phyloP scores from a whole-genome alignment of 192 early-diverging fungal species.

The Tieghemiomyces parasiticus region DNA sequence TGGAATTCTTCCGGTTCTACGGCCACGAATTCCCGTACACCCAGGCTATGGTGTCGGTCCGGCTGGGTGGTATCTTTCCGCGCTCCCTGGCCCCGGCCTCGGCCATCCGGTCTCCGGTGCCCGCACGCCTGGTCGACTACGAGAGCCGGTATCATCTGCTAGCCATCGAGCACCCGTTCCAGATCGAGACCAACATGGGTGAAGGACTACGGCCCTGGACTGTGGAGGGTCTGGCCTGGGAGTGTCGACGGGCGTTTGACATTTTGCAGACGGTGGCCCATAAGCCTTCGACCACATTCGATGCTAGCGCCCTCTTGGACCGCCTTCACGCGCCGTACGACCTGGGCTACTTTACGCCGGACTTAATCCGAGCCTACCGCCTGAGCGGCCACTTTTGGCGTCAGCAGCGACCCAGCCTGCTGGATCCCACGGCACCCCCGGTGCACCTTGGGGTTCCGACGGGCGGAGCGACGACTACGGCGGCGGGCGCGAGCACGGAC shows the following conservation, averaged over 20 bases:
- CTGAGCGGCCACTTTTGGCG: neutral
- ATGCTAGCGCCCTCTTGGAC: neutral
- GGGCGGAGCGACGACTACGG: neutral
- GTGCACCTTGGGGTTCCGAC: neutral
- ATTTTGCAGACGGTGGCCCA: neutral
- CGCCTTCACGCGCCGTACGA: neutral
- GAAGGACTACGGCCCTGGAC: neutral
- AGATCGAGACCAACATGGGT: neutral
- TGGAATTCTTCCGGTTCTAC: conserved; percentile 8
- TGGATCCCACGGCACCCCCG: neutral
- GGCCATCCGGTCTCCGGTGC: neutral
- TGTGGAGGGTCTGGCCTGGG: conserved; percentile 1
- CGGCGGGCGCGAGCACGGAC: neutral
- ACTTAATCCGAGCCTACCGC: conserved; percentile 3
- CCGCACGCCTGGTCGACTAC: neutral
- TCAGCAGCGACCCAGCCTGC: neutral
- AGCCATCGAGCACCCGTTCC: conserved; percentile 3
- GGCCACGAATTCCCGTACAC: conserved; percentile 8
- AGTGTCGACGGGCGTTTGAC: conserved; percentile 2
- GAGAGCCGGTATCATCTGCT: neutral
- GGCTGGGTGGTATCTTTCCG: conserved; percentile 1
- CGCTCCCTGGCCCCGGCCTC: neutral
- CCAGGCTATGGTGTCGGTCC: conserved; percentile 9
- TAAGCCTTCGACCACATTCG: neutral
- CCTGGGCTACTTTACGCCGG: neutral